phyloP scores from a whole-genome alignment of 2,329 filamentous ascomycete genomes.

The Dactylellina haptotyla region DNA sequence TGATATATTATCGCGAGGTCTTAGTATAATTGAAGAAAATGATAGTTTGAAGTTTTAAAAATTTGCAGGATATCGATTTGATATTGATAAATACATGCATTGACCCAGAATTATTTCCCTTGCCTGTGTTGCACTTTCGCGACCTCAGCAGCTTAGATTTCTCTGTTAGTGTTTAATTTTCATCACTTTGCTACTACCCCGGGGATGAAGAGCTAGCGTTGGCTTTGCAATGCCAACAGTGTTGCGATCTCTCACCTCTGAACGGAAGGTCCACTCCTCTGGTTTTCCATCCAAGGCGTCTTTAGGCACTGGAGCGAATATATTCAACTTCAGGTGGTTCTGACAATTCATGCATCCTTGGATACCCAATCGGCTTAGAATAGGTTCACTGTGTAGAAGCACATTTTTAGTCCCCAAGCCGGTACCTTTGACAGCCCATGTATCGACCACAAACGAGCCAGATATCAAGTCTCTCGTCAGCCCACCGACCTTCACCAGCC shows the following conservation, averaged over 20 bases:
- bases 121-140: no score
- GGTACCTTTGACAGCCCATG: constrained; percentile 26
- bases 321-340: constrained; percentile 52
- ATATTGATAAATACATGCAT: no score
- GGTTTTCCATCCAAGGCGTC: neutral
- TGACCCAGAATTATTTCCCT: no score
- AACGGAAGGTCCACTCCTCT: constrained; percentile 16
- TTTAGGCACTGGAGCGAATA: constrained; percentile 47
- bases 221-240: constrained; percentile 1
- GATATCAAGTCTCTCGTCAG: constrained; percentile 55
- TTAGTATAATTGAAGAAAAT: no score
- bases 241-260: constrained; percentile 12
- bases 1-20: no score
- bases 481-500: constrained; percentile 30
- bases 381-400: constrained; percentile 50
- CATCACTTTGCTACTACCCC: neutral
- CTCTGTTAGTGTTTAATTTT: neutral
- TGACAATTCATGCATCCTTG: constrained; percentile 57
- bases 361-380: constrained; percentile 58
- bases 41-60: no score
- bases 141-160: neutral
- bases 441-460: constrained; percentile 58
- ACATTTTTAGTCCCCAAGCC: neutral
- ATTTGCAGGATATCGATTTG: no score
- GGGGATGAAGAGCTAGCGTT: neutral